Evolutionary conservation across 306 rosid species (phyloP), one percentile per base, ranked within the genome.

Genomic region (Myrica gale): DNA sequence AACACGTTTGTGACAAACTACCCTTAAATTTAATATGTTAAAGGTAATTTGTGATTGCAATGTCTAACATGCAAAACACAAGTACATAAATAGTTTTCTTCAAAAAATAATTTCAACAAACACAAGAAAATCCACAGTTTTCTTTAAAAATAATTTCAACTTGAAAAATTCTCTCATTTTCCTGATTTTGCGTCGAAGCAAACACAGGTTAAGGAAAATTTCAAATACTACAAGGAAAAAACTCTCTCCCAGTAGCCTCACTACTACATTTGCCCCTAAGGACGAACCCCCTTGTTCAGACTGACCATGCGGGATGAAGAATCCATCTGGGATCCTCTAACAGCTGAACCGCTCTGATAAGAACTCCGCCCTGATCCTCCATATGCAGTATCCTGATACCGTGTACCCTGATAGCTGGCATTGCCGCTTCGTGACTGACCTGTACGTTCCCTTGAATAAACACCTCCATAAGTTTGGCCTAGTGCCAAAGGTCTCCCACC

Each of bases 291-390:
- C 74, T 80, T 82, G 83, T 80, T 78, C 20, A 93, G 93, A 84
- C 91, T 90, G 72, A 93, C 97, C 98, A 91, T 91, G 58, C 93
- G 97, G 9, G 90, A 78, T 56, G 95, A 87, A 57, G 71, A 62
- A 75, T 91, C 97, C 66, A 80, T 82, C n/a, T 89, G 97, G 47
- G 90, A 72, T 47, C 95, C 98, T 82, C 95, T 87, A 12, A 52
- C 76, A 56, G 88, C 69, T n/a, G 88, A 82, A 72, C 87, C 87
- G 47, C 89, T 66, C 43, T 77, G 87, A 69, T 82, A 82, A 43
- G 79, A 58, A 48, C 71, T 67, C 90, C 94, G 89, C 71, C 94
- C 93, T 3, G 90, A 85, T 41, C 86, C 87, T 74, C 90, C 89
- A 81, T 88, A 80, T 8, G 86, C 73, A 6, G 86, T 61, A 75